phyloP scores from a whole-genome alignment of 106 monocot species.

The Gastrodia elata region DNA sequence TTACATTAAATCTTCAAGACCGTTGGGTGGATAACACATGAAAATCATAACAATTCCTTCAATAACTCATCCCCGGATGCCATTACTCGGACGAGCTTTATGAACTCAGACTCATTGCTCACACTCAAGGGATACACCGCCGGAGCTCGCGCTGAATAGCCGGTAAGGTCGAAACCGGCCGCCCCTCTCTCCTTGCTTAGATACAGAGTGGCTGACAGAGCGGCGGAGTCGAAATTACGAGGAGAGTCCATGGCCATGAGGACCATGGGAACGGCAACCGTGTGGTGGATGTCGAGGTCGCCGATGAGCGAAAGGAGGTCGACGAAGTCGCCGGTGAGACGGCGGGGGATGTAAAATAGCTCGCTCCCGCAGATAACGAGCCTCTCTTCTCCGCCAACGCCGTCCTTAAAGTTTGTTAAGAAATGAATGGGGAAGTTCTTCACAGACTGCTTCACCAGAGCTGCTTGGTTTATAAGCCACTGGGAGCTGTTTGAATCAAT shows the following conservation, averaged over 20 bases:
- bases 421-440: slow-evolving; percentile 69
- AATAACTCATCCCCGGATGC: slow-evolving; percentile 74
- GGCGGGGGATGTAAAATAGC: slow-evolving; percentile 69
- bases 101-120: slow-evolving; percentile 59
- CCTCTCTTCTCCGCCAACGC: slow-evolving; percentile 35
- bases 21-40: no score
- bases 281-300: slow-evolving; percentile 73
- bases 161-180: slow-evolving; percentile 28
- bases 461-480: slow-evolving; percentile 52
- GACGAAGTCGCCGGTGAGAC: slow-evolving; percentile 47
- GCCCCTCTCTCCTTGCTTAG: slow-evolving; percentile 21
- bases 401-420: slow-evolving; percentile 67
- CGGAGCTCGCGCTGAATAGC: slow-evolving; percentile 51
- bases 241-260: slow-evolving; percentile 76
- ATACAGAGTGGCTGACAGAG: slow-evolving; percentile 41
- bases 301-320: slow-evolving; percentile 67
- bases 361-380: slow-evolving; percentile 65
- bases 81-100: slow-evolving; percentile 83
- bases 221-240: slow-evolving; percentile 61
- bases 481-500: slow-evolving; percentile 40
- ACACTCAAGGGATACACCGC: slow-evolving; percentile 71
- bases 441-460: slow-evolving; percentile 51
- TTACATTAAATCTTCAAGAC: no score
- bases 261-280: slow-evolving; percentile 75
- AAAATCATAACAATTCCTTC: slow-evolving; percentile 75